Evolutionary conservation across 345 rosid genomes (phyloP).

Genomic region (Euphorbia pulcherrima): DNA sequence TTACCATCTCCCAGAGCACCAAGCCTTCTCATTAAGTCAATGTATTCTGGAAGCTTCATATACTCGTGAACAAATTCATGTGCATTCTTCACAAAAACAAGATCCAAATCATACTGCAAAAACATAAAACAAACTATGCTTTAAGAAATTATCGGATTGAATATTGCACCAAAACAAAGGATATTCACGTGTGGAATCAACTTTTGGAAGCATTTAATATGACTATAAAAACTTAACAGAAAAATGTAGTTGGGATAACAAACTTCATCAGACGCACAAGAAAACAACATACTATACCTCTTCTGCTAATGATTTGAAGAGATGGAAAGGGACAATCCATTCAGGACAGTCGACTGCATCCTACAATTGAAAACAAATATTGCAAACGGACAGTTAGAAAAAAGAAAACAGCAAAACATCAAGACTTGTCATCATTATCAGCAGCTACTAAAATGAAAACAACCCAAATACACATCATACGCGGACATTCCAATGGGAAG

Average conservation of each 20-base stretch:
- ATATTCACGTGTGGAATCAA: too few relatives aligned
- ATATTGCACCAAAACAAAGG: not conserved
- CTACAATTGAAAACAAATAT: conserved; percentile 29
- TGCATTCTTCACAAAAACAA: conserved; percentile 83
- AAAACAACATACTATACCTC: conserved; percentile 47
- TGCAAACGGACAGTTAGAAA: not conserved
- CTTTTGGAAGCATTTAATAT: not conserved
- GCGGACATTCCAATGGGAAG: too few relatives aligned
- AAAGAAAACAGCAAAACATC: not conserved
- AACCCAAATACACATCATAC: not conserved
- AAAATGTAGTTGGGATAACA: not conserved
- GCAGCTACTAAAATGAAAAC: not conserved
- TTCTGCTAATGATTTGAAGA: conserved; percentile 88
- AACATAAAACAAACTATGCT: not conserved
- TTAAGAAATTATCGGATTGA: not conserved
- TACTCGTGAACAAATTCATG: conserved; percentile 88
- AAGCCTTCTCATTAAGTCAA: conserved; percentile 83
- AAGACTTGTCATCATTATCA: not conserved
- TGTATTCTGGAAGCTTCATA: conserved; percentile 63
- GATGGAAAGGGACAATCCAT: conserved; percentile 91
- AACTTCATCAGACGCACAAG: conserved; percentile 1
- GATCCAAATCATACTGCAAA: conserved; percentile 78
- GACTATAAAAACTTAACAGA: not conserved
- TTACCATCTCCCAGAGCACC: conserved; percentile 97
- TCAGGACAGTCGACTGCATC: conserved; percentile 99